phyloP scores from a whole-genome alignment of 2,329 filamentous ascomycete species.

The Talaromyces sp. region DNA sequence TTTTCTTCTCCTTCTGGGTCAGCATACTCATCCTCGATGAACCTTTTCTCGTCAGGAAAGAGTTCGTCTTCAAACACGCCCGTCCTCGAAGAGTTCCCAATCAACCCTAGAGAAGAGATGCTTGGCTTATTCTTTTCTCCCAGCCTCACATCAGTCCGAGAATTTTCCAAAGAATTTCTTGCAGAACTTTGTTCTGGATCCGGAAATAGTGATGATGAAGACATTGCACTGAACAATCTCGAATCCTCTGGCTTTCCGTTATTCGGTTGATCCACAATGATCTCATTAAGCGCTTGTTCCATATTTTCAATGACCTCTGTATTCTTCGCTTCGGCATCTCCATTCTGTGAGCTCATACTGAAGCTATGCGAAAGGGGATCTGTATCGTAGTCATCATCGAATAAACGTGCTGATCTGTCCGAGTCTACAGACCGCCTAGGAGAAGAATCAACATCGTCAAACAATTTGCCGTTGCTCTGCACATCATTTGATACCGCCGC shows the following conservation, averaged over 20 bases:
- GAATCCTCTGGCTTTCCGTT: conserved; percentile 36
- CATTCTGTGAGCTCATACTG: conserved; percentile 64
- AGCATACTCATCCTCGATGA: conserved; percentile 79
- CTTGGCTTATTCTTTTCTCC: conserved; percentile 68
- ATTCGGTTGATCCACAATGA: conserved; percentile 73
- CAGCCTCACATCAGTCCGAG: conserved; percentile 42
- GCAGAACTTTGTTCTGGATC: conserved; percentile 59
- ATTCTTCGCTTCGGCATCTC: conserved; percentile 56
- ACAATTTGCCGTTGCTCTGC: conserved; percentile 45
- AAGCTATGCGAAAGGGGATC: conserved; percentile 77
- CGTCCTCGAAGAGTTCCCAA: conserved; percentile 80
- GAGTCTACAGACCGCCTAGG: conserved; percentile 69
- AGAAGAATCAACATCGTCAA: conserved; percentile 44
- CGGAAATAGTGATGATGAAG: conserved; percentile 49
- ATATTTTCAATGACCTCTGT: conserved; percentile 84
- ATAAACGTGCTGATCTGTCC: conserved; percentile 56
- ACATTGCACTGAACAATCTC: conserved; percentile 31
- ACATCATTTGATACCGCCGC: conserved; percentile 61
- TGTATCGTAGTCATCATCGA: conserved; percentile 72
- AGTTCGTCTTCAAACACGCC: conserved; percentile 95
- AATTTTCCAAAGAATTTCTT: conserved; percentile 59
- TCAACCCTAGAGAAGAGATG: conserved; percentile 83
- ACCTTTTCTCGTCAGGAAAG: conserved; percentile 78
- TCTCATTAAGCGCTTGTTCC: conserved; percentile 86
- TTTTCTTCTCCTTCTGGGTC: conserved; percentile 61